Conservation (phyloP, 768 basidiomycete species). For the Agaricus sinodeliciosus region DNA sequence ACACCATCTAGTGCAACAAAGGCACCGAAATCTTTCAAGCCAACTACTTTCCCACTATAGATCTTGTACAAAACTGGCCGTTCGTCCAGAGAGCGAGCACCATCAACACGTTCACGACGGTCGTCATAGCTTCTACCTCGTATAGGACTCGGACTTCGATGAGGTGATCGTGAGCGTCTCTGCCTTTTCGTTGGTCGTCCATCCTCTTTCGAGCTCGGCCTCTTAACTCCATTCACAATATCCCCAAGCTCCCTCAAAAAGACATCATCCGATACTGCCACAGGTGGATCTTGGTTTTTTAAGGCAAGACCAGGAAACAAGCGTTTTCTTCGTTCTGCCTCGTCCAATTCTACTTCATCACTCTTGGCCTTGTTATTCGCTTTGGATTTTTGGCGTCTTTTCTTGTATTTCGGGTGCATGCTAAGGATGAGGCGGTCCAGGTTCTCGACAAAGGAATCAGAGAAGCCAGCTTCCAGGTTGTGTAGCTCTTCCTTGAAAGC, state of each 20-base stretch:
- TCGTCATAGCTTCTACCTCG: constrained; percentile 47
- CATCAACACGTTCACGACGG: constrained; percentile 28
- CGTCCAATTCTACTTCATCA: constrained; percentile 34
- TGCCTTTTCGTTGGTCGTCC: constrained; percentile 56
- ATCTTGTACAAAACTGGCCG: constrained; percentile 90
- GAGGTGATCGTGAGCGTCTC: constrained; percentile 46
- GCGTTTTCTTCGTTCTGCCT: constrained; percentile 73
- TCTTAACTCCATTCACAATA: constrained; percentile 73
- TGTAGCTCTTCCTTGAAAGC: constrained; percentile 80
- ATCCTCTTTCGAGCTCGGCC: constrained; percentile 11
- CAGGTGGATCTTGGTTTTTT: constrained; percentile 63
- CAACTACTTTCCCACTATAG: constrained; percentile 80
- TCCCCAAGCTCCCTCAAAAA: constrained; percentile 88
- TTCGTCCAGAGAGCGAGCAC: constrained; percentile 56
- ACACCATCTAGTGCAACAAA: constrained; percentile 90
- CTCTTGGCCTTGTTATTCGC: constrained; percentile 32
- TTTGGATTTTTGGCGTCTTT: constrained; percentile 33
- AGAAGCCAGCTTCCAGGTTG: constrained; percentile 75
- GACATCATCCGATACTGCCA: constrained; percentile 64
- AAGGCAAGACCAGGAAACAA: constrained; percentile 88
- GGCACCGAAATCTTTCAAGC: constrained; percentile 92
- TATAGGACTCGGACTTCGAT: constrained; percentile 53
- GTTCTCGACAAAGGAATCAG: constrained; percentile 86
- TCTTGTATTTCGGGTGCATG: constrained; percentile 95
- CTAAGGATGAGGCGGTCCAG: constrained; percentile 91